These are phyloP conservation scores for Theobroma grandiflorum DNA, from an alignment of 441 rosid species.

Conservation along the genomic window DNA sequence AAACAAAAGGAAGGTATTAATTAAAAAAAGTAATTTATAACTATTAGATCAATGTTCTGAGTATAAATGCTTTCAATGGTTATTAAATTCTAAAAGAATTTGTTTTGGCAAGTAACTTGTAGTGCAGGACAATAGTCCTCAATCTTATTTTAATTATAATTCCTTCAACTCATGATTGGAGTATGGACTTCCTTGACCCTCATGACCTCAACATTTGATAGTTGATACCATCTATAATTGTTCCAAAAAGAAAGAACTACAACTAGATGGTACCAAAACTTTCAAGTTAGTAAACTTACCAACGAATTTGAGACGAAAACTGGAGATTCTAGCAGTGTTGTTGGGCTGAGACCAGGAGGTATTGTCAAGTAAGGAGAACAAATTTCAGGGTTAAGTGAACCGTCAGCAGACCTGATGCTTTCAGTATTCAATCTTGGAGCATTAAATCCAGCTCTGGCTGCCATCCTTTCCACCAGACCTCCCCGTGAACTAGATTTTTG, in stretches of 20 bases:
- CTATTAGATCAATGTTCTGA: background rate
- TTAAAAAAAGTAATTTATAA: background rate
- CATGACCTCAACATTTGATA: background rate
- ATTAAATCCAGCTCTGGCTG: slow-evolving; percentile 76
- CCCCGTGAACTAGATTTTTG: slow-evolving; percentile 57
- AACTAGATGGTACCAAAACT: slow-evolving; percentile 17
- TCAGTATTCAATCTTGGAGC: slow-evolving; percentile 71
- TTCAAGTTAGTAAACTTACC: slow-evolving; percentile 48
- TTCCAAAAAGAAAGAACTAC: slow-evolving; percentile 15
- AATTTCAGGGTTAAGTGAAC: slow-evolving; percentile 47
- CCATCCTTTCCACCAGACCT: slow-evolving; percentile 70
- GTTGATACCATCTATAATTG: background rate
- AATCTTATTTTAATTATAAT: background rate
- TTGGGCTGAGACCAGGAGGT: slow-evolving; percentile 79
- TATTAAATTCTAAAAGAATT: background rate
- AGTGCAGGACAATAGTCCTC: background rate
- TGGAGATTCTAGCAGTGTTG: slow-evolving; percentile 74
- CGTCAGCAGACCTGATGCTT: slow-evolving; percentile 57
- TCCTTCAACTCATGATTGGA: background rate
- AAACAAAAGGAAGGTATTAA: background rate
- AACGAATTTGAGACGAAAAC: slow-evolving; percentile 70
- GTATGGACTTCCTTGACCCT: background rate
- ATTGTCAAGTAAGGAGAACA: slow-evolving; percentile 70
- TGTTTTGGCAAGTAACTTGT: background rate
- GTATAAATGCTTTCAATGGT: slow-evolving; percentile 3